A percentile compares a stretch with the other conserved stretches of the same genome.
Evolutionary conservation across 2,329 filamentous ascomycete genomes (phyloP).

Genomic region (Dactylonectria estremocensis): DNA sequence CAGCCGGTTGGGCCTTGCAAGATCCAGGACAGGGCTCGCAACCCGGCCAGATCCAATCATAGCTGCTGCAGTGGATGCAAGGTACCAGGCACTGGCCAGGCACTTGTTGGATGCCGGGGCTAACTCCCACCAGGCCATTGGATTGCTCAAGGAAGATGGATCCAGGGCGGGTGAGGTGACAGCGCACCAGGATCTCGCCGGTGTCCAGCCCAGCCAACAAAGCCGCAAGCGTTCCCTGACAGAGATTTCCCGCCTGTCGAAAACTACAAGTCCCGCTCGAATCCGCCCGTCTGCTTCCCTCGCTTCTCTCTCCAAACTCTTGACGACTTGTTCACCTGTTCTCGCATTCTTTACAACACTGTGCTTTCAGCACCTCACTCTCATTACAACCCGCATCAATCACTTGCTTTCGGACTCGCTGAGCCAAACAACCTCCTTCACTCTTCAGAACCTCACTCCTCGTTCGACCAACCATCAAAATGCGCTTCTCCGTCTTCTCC

Average conservation of each 20-base stretch:
- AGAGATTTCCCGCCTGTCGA: slow-evolving; percentile 44
- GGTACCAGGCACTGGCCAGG: slow-evolving; percentile 44
- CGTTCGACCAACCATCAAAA: slow-evolving; percentile 53
- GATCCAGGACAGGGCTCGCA: slow-evolving; percentile 41
- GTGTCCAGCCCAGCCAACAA: slow-evolving; percentile 20
- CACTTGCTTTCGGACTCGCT: slow-evolving; percentile 26
- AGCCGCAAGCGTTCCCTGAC: slow-evolving; percentile 16
- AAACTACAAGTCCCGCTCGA: slow-evolving; percentile 49
- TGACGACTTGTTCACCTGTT: slow-evolving; percentile 37
- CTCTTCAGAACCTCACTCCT: slow-evolving; percentile 22
- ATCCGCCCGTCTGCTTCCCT: slow-evolving; percentile 35
- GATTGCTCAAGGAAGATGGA: background rate
- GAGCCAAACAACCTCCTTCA: slow-evolving; percentile 29
- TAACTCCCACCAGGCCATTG: slow-evolving; percentile 30
- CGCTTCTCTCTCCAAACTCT: slow-evolving; percentile 37
- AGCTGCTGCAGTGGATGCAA: slow-evolving; percentile 36
- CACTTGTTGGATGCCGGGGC: slow-evolving; percentile 43
- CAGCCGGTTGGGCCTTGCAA: slow-evolving; percentile 36
- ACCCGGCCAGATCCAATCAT: slow-evolving; percentile 42
- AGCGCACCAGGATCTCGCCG: slow-evolving; percentile 35
- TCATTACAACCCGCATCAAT: slow-evolving; percentile 37
- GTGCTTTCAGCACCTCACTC: slow-evolving; percentile 42
- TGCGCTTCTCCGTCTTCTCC: slow-evolving; percentile 62
- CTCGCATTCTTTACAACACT: slow-evolving; percentile 36
- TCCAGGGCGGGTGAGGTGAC: slow-evolving; percentile 40